Percentiles rank a stretch among this genome's conserved stretches.
phyloP scores from a whole-genome alignment of 1,284 basidiomycete genomes.

The Salmacisia buchloeana region DNA sequence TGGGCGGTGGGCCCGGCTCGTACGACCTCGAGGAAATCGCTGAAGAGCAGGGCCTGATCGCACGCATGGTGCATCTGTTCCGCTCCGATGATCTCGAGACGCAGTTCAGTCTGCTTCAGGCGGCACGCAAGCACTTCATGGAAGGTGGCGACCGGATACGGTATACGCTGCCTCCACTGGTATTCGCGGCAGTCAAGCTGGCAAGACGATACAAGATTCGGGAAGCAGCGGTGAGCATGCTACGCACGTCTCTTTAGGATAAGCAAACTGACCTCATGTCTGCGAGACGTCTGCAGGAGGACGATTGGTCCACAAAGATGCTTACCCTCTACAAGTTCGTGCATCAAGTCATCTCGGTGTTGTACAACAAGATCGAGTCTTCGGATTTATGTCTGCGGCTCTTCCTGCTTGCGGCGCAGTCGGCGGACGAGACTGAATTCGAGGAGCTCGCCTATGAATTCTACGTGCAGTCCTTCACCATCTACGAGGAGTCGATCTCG shows the following conservation, averaged over 20 bases:
- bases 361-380: constrained; percentile 47
- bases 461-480: constrained; percentile 48
- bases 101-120: constrained; percentile 45
- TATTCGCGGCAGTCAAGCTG: constrained; percentile 39
- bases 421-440: constrained; percentile 44
- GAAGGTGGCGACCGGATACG: constrained; percentile 46
- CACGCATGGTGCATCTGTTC: constrained; percentile 47
- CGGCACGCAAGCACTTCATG: constrained; percentile 41
- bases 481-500: constrained; percentile 49
- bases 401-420: constrained; percentile 44
- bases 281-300: constrained; percentile 15
- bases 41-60: constrained; percentile 47
- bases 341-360: constrained; percentile 45
- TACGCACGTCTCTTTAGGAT: neutral
- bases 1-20: constrained; percentile 20
- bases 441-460: constrained; percentile 49
- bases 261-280: neutral
- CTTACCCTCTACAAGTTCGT: constrained; percentile 46
- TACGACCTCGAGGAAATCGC: constrained; percentile 45
- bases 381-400: constrained; percentile 45
- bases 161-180: constrained; percentile 43
- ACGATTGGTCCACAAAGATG: constrained; percentile 44
- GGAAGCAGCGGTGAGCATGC: constrained; percentile 12
- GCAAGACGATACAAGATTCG: constrained; percentile 45
- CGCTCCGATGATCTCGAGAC: constrained; percentile 40